phyloP scores from a whole-genome alignment of 2,329 filamentous ascomycete species.

The Sordariomycetes sp. region DNA sequence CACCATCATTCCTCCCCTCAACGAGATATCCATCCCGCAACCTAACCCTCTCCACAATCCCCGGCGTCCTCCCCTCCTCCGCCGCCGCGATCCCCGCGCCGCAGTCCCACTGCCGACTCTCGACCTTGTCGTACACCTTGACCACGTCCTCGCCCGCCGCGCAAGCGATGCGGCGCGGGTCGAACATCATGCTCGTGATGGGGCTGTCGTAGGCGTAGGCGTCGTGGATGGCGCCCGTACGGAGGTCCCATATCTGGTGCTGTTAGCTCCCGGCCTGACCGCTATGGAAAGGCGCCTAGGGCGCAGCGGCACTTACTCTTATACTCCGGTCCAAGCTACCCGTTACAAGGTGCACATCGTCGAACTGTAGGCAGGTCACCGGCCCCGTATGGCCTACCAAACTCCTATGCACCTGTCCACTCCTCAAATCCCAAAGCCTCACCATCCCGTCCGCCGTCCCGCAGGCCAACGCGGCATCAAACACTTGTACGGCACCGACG shows the following conservation, averaged over 20 bases:
- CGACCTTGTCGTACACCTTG: slow-evolving; percentile 97
- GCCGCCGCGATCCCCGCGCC: slow-evolving; percentile 68
- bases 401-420: slow-evolving; percentile 92
- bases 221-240: slow-evolving; percentile 89
- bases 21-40: slow-evolving; percentile 91
- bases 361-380: slow-evolving; percentile 90
- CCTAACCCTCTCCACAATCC: slow-evolving; percentile 73
- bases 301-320: slow-evolving; percentile 53
- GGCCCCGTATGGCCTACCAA: slow-evolving; percentile 92
- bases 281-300: neutral
- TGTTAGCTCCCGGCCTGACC: slow-evolving; percentile 12
- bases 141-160: slow-evolving; percentile 88
- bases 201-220: slow-evolving; percentile 91
- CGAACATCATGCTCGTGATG: slow-evolving; percentile 96
- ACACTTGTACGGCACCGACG: slow-evolving; percentile 88
- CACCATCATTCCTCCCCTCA: slow-evolving; percentile 79
- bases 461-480: slow-evolving; percentile 89
- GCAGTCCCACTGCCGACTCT: slow-evolving; percentile 93
- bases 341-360: slow-evolving; percentile 89
- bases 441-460: slow-evolving; percentile 98
- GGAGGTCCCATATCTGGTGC: slow-evolving; percentile 89
- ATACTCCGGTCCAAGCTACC: slow-evolving; percentile 89
- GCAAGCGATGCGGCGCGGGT: slow-evolving; percentile 76
- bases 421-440: slow-evolving; percentile 88
- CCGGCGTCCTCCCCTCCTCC: slow-evolving; percentile 52